phyloP scores from a whole-genome alignment of 768 basidiomycete genomes.

The Dioszegia aurantiaca region DNA sequence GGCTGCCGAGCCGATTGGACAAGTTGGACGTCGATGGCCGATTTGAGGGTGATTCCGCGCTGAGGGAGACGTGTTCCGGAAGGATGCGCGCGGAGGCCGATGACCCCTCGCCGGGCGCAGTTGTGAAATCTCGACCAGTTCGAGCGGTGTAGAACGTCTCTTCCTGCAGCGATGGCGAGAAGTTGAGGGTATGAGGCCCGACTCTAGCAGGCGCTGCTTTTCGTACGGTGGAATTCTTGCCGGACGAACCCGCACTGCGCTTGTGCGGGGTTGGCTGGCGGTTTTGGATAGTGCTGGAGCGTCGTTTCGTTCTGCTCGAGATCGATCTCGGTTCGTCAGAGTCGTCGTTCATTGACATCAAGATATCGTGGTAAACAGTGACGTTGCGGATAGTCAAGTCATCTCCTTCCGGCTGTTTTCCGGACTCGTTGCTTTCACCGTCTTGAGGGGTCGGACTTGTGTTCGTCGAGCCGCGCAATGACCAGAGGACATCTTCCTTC shows the following conservation, averaged over 20 bases:
- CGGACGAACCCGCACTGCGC: not conserved
- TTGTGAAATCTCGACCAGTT: not conserved
- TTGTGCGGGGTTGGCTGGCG: constrained; percentile 6
- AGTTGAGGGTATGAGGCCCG: not conserved
- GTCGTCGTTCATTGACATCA: constrained; percentile 8
- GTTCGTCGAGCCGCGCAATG: not conserved
- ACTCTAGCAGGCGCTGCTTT: not conserved
- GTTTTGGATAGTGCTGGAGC: constrained; percentile 8
- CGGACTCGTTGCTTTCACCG: too few relatives aligned
- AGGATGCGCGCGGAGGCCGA: too few relatives aligned
- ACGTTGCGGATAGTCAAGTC: not conserved
- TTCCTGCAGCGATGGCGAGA: not conserved
- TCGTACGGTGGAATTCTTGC: not conserved
- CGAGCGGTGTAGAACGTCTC: not conserved
- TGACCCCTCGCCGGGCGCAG: too few relatives aligned
- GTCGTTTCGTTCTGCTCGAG: constrained; percentile 3
- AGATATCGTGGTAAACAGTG: constrained; percentile 4
- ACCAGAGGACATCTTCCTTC: constrained; percentile 13
- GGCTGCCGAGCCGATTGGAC: too few relatives aligned
- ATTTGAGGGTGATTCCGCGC: too few relatives aligned
- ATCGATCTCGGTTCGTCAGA: not conserved
- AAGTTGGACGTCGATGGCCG: too few relatives aligned
- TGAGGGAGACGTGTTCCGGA: too few relatives aligned
- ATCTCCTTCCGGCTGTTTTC: not conserved
- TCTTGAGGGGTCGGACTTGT: too few relatives aligned